phyloP scores from a whole-genome alignment of 2,329 filamentous ascomycete species.

The Neurospora sp. region DNA sequence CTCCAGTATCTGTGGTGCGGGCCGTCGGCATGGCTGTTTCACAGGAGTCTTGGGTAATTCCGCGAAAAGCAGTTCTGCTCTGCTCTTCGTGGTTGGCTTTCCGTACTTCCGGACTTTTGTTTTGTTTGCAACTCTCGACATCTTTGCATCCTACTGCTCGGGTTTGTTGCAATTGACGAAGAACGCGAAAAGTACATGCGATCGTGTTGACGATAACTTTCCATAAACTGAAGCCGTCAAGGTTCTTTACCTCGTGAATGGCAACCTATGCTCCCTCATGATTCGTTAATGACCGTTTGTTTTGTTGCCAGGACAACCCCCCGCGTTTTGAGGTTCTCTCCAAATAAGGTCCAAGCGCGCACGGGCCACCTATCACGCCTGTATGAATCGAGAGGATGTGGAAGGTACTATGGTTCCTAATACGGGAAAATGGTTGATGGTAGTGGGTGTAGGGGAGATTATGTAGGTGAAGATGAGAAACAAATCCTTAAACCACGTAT shows the following conservation, averaged over 20 bases:
- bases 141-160: slow-evolving; percentile 16
- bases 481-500: not conserved
- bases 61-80: slow-evolving; percentile 38
- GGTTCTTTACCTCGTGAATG: not conserved
- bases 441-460: not conserved
- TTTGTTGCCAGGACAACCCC: not conserved
- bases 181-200: not conserved
- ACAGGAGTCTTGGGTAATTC: slow-evolving; percentile 42
- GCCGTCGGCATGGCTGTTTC: slow-evolving; percentile 17
- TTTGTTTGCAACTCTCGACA: slow-evolving; percentile 33
- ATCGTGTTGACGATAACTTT: not conserved
- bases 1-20: not conserved
- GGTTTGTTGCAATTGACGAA: not conserved
- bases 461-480: not conserved
- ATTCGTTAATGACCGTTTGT: not conserved
- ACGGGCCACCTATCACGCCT: not conserved
- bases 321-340: not conserved
- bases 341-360: not conserved
- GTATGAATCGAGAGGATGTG: not conserved
- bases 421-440: not conserved
- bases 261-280: not conserved
- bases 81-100: slow-evolving; percentile 36
- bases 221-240: not conserved
- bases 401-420: not conserved
- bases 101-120: slow-evolving; percentile 37